phyloP scores from a whole-genome alignment of 2,329 filamentous ascomycete species.

The Madurella mycetomatis region DNA sequence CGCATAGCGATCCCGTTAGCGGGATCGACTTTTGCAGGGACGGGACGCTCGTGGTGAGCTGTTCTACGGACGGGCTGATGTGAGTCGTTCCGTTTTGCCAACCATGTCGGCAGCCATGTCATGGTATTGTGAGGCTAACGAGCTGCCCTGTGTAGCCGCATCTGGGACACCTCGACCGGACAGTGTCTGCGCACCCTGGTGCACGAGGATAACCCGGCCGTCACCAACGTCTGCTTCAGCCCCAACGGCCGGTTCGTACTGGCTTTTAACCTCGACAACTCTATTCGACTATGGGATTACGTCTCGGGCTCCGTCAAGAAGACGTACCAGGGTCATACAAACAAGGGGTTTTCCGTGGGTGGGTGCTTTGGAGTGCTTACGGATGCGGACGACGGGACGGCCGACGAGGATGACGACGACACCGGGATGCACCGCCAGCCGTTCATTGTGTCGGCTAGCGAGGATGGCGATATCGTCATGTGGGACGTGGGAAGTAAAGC shows the following conservation, averaged over 20 bases:
- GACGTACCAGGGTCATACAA: conserved; percentile 91
- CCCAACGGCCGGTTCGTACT: conserved; percentile 92
- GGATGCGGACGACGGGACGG: conserved; percentile 21
- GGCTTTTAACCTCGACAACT: conserved; percentile 86
- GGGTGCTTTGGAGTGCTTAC: conserved; percentile 69
- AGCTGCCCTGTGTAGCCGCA: conserved; percentile 49
- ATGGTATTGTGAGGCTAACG: background rate
- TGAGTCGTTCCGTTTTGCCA: conserved; percentile 36
- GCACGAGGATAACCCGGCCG: conserved; percentile 90
- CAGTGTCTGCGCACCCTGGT: conserved; percentile 93
- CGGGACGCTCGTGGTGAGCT: conserved; percentile 87
- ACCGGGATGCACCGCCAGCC: conserved; percentile 23
- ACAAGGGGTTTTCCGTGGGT: conserved; percentile 77
- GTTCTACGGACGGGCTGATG: conserved; percentile 87
- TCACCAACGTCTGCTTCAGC: conserved; percentile 84
- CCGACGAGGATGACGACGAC: conserved; percentile 21
- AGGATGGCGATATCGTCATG: conserved; percentile 77
- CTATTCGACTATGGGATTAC: conserved; percentile 92
- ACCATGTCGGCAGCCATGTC: background rate
- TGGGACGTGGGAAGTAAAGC: conserved; percentile 91
- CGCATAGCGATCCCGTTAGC: conserved; percentile 90
- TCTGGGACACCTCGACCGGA: conserved; percentile 94
- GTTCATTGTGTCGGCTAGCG: conserved; percentile 79
- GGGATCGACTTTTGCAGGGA: conserved; percentile 92
- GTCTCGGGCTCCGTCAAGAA: conserved; percentile 87